Evolutionary conservation across 2,329 filamentous ascomycete species (phyloP).

Genomic region (Monosporascus cannonballus): DNA sequence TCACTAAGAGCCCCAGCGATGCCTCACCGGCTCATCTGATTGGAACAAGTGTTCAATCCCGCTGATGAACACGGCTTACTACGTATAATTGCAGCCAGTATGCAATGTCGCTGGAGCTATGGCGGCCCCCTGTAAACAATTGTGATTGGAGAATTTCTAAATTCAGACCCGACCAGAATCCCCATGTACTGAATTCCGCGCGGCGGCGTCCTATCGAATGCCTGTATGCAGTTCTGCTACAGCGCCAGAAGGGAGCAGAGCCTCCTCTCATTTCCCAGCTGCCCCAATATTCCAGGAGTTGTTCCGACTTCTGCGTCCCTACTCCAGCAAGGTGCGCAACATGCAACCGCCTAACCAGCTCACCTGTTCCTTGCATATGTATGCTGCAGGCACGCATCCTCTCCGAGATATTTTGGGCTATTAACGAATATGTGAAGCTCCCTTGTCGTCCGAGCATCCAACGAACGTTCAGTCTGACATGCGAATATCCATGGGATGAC

Average conservation of each 20-base stretch:
- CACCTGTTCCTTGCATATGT: not conserved
- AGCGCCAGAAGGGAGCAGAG: not conserved
- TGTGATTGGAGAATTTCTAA: not conserved
- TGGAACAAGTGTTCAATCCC: not conserved
- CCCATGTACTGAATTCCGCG: not conserved
- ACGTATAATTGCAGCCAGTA: too few relatives aligned
- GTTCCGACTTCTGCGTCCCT: not conserved
- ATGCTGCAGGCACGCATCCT: not conserved
- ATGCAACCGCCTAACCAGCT: not conserved
- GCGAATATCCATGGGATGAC: too few relatives aligned
- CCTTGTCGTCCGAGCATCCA: too few relatives aligned
- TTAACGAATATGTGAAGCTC: not conserved
- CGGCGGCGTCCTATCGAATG: not conserved
- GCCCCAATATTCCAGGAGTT: not conserved
- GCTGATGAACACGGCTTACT: not conserved
- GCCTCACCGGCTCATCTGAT: not conserved
- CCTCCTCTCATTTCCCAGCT: constrained; percentile 7
- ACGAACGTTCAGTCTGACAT: too few relatives aligned
- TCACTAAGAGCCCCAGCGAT: not conserved
- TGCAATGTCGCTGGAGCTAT: not conserved
- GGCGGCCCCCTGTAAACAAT: not conserved
- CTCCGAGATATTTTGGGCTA: not conserved
- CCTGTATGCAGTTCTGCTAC: not conserved
- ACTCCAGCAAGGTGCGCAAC: not conserved
- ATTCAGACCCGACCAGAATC: not conserved